Base-by-base conservation (phyloP, 257 asterid genomes). In the Solanum boliviense region DNA sequence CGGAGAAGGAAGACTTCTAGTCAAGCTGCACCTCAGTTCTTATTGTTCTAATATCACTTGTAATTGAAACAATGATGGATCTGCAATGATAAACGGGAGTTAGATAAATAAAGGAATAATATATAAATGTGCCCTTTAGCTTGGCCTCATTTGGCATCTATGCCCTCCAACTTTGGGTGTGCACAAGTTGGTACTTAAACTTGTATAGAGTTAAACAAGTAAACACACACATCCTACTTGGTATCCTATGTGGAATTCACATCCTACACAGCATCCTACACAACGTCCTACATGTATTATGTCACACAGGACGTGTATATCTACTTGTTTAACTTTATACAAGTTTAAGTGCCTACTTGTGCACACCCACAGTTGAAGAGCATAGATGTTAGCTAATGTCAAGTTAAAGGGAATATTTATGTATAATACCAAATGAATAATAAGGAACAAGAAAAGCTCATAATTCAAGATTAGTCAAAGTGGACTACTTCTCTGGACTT, bases 21-120 rank as follows among this genome's bases (percentile, higher is more conserved):
- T 48, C 10, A 46, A 48, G 70, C 86, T 82, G 79, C 93, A 97
- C 99, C 99, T 97, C 99, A 87, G 99, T 93, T 87, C 94, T 92
- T 90, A 95, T 95, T 75, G 99, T 95, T 91, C 99, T 97, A 92
- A 97, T 97, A 87, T 97, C 99, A 91, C 99, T 97, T 87, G 98
- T 95, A 91, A 97, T 93, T 90, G 99, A 94, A 86, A 97, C 90
- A 91, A 97, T 91, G 83, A 97, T 88, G 78, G 99, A 97, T 86
- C 99, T 97, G 98, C 88, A 86, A 36, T 23, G n/a, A 70, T 31
- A 84, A 74, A 79, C 52, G 48, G 56, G 65, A 88, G 86, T 78
- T 75, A 48, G 44, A 86, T 91, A 86, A 92, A 91, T 72, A 89
- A 56, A 56, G 65, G n/a, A 25, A 56, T 56, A 56, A 56, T 56